Conservation (phyloP, 495 filamentous ascomycete genomes). For the Pyronema omphalodes region DNA sequence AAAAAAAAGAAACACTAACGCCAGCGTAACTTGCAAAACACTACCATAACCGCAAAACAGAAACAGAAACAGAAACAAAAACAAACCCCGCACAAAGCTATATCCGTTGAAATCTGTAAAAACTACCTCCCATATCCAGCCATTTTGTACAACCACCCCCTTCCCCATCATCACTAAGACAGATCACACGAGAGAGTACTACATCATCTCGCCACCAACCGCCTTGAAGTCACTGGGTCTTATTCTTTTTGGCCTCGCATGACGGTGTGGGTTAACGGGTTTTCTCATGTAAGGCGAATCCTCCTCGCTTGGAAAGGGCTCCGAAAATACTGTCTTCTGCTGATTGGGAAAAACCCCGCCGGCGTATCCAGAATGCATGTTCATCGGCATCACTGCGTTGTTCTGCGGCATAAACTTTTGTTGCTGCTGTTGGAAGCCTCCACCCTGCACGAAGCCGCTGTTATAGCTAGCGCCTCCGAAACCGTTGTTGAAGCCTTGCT, state of each 20-base stretch:
- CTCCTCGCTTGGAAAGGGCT: constrained; percentile 49
- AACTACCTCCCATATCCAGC: too few relatives aligned
- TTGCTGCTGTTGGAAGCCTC: constrained; percentile 21
- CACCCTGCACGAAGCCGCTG: neutral
- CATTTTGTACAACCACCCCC: too few relatives aligned
- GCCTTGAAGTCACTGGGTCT: constrained; percentile 59
- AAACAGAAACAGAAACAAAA: too few relatives aligned
- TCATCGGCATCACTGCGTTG: constrained; percentile 4
- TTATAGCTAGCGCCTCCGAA: neutral
- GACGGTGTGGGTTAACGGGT: constrained; percentile 85
- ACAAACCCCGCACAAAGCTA: too few relatives aligned
- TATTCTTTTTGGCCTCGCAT: constrained; percentile 55
- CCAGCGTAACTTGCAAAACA: too few relatives aligned
- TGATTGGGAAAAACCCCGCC: constrained; percentile 45
- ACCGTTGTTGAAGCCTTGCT: constrained; percentile 10
- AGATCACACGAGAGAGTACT: neutral
- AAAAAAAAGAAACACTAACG: too few relatives aligned
- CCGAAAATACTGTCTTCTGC: constrained; percentile 47
- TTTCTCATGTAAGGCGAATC: constrained; percentile 90
- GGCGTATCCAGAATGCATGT: neutral
- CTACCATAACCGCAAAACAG: too few relatives aligned
- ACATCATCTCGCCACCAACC: constrained; percentile 13
- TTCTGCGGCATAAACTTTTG: constrained; percentile 13
- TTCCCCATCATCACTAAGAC: too few relatives aligned
- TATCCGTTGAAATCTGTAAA: too few relatives aligned